Evolutionary conservation across 805 yeast species (phyloP).

Genomic region (Yarrowia keelungensis): DNA sequence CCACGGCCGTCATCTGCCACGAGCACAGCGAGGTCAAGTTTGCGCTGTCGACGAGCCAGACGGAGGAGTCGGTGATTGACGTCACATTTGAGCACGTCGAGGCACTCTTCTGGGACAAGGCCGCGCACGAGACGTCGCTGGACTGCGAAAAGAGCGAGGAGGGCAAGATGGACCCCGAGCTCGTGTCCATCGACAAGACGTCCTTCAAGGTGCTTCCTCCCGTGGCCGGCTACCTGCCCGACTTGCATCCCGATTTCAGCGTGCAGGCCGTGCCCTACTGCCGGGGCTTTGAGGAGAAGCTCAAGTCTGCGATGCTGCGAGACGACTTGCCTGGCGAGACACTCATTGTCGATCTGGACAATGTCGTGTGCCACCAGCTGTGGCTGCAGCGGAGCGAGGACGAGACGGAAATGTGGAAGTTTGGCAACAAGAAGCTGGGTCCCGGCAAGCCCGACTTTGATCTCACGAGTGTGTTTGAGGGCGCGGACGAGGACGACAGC

Average conservation of each 20-base stretch:
- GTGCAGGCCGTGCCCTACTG: slow-evolving; percentile 44
- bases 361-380: slow-evolving; percentile 28
- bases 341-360: slow-evolving; percentile 37
- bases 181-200: slow-evolving; percentile 27
- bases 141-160: slow-evolving; percentile 14
- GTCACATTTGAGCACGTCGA: slow-evolving; percentile 22
- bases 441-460: slow-evolving; percentile 34
- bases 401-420: slow-evolving; percentile 30
- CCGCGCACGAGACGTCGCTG: not conserved
- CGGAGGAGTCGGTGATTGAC: slow-evolving; percentile 13
- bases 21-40: slow-evolving; percentile 12
- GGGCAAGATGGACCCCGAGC: not conserved
- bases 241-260: slow-evolving; percentile 46
- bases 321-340: slow-evolving; percentile 40
- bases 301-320: slow-evolving; percentile 43
- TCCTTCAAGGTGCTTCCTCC: slow-evolving; percentile 42
- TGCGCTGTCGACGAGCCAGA: not conserved
- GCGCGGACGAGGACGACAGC: slow-evolving; percentile 7
- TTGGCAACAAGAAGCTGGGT: slow-evolving; percentile 35
- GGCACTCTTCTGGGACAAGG: slow-evolving; percentile 29
- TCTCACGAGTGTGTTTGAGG: slow-evolving; percentile 10
- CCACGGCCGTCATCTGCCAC: slow-evolving; percentile 26
- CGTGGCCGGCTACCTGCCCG: slow-evolving; percentile 45
- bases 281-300: slow-evolving; percentile 43
- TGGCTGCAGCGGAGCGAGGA: slow-evolving; percentile 30